A percentile compares a stretch with the other conserved stretches of the same genome.
Evolutionary conservation across 2,329 filamentous ascomycete species (phyloP).

Genomic region (Dothideomycetes sp.): DNA sequence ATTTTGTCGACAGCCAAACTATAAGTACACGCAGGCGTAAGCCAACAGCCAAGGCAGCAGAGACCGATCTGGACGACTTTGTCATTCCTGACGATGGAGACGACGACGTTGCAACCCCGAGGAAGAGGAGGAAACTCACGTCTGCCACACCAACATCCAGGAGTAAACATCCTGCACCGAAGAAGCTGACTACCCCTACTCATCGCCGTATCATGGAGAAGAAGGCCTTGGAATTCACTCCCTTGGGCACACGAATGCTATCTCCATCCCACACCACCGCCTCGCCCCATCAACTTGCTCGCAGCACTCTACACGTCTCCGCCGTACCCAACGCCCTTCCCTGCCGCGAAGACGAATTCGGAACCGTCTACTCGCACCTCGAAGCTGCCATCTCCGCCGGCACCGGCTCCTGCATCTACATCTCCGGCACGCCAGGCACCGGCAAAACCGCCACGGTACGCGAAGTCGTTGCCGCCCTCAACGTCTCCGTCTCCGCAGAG

Average conservation of each 20-base stretch:
- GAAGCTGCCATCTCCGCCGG: constrained; percentile 91
- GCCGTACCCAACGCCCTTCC: constrained; percentile 83
- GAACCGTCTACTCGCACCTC: constrained; percentile 83
- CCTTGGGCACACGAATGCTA: constrained; percentile 77
- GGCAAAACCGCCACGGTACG: constrained; percentile 96
- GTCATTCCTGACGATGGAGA: constrained; percentile 31
- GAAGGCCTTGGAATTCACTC: constrained; percentile 89
- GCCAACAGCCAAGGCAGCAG: constrained; percentile 21
- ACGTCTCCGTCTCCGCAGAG: constrained; percentile 77
- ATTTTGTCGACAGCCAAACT: constrained; percentile 61
- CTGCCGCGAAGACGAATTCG: constrained; percentile 86
- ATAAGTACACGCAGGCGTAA: constrained; percentile 56
- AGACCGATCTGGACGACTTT: constrained; percentile 36
- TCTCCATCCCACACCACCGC: constrained; percentile 65
- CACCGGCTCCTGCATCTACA: constrained; percentile 93
- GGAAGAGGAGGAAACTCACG: constrained; percentile 40
- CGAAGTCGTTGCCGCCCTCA: constrained; percentile 82
- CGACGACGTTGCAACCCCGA: constrained; percentile 35
- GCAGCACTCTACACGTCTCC: constrained; percentile 83
- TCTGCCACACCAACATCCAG: constrained; percentile 37
- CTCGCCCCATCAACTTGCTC: constrained; percentile 85
- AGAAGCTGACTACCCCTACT: constrained; percentile 52
- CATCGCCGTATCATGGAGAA: constrained; percentile 66
- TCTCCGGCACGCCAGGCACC: constrained; percentile 95
- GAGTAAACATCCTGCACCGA: constrained; percentile 38